Base-by-base conservation (phyloP, 352 stramenopile genomes). In the Plasmopara viticola region DNA sequence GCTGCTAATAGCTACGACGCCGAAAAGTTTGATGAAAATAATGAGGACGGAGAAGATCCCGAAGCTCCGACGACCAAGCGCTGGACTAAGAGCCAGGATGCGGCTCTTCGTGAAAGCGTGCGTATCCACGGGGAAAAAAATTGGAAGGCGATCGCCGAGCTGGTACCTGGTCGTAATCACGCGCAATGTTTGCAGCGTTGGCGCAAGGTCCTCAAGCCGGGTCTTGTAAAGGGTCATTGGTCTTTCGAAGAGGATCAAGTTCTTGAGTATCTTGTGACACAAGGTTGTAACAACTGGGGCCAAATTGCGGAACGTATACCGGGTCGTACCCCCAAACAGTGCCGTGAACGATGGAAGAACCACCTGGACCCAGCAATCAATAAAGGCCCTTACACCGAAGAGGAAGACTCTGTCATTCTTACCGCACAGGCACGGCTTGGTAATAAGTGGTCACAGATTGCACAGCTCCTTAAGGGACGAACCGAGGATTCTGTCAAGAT, bases 371-470 rank as follows among this genome's bases (percentile, higher is more conserved):
- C 87, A 13, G 72, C 78, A 4, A 98, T 98, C 53, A 96, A 95
- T 61, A 98, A 98, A 67, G 85, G 82, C 4, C 93, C 90, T 33
- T 98, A 96, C 82, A 96, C 91, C 8, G 84, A 91, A 60, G 78
- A 96, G 31, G 95, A 98, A 68, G 95, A 98, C 65, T 77, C 82
- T 12, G 75, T 95, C 12, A 97, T 98, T 44, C 71, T 98, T 0
- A 72, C 81, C 4, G 84, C 77, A 33, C 93, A 98, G 51, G 77
- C 83, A 37, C 81, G 79, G 17, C 81, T 97, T 9, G 95, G 95
- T 34, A 98, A 98, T 69, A 94, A 95, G 48, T 98, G 95, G 95
- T 95, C 90, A 1, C 86, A 98, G 56, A 98, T 98, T 64, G 86
- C 95, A 14, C 95, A 97, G 59, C 71, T 95, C 34, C 65, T 98